These are phyloP conservation scores for Phialophora verrucosa DNA, from an alignment of 2,329 filamentous ascomycete genomes.

Conservation along the genomic window DNA sequence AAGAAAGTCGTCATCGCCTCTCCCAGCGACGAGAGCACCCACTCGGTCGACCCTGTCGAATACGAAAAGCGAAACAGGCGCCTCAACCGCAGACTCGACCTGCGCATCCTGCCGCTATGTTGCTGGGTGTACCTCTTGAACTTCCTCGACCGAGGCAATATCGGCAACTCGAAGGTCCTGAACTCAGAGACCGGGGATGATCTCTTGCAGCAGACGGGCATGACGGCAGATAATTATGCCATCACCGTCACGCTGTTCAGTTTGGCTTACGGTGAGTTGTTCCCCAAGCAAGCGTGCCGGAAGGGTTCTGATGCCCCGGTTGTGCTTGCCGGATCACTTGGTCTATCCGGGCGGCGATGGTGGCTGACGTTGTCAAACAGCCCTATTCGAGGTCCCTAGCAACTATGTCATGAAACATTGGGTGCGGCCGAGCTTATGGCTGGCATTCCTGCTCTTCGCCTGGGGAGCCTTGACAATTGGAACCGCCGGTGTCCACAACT, in stretches of 20 bases:
- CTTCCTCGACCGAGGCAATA: conserved; percentile 72
- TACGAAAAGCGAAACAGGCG: conserved; percentile 27
- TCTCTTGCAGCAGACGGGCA: conserved; percentile 65
- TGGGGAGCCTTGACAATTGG: conserved; percentile 59
- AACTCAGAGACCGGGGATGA: conserved; percentile 66
- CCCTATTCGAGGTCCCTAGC: conserved; percentile 44
- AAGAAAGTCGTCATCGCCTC: conserved; percentile 7
- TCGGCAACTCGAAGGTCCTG: conserved; percentile 70
- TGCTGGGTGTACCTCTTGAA: conserved; percentile 70
- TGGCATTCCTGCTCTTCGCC: conserved; percentile 57
- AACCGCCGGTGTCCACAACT: conserved; percentile 52
- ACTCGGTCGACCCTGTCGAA: conserved; percentile 15
- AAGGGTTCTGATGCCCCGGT: background rate
- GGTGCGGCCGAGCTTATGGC: conserved; percentile 47
- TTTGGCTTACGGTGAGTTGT: conserved; percentile 49
- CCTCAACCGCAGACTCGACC: conserved; percentile 49
- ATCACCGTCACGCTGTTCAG: conserved; percentile 57
- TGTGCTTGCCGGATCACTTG: background rate
- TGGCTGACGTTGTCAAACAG: background rate
- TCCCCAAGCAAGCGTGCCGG: background rate
- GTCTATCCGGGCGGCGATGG: background rate
- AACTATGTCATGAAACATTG: conserved; percentile 57
- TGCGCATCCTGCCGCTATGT: conserved; percentile 67
- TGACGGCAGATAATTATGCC: conserved; percentile 67
- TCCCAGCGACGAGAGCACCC: conserved; percentile 9